Conservation (phyloP, 129 eudicot species). For the Centrapalus pauciflorus region DNA sequence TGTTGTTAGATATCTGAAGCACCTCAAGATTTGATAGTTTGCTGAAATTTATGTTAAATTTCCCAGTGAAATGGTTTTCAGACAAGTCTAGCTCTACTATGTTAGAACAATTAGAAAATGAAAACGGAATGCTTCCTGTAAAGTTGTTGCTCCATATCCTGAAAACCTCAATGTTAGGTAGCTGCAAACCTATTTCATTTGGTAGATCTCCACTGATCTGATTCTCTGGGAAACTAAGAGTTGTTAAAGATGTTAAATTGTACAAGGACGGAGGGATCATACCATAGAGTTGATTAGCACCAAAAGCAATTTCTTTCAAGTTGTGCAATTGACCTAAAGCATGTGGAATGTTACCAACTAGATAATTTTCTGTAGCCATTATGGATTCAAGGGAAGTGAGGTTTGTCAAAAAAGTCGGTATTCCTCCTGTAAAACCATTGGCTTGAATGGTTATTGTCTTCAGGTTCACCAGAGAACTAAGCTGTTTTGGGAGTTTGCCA, state of each 20-base stretch:
- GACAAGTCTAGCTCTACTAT: conserved; percentile 2
- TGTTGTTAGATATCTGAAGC: background rate
- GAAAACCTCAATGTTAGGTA: conserved; percentile 1
- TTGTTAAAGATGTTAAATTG: conserved; percentile 27
- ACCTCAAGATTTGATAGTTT: background rate
- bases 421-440: conserved; percentile 30
- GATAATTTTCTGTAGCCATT: conserved; percentile 8
- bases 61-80: conserved; percentile 28
- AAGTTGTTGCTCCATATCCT: conserved; percentile 13
- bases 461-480: conserved; percentile 31
- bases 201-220: conserved; percentile 27
- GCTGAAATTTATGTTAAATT: conserved; percentile 16
- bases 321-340: conserved; percentile 17
- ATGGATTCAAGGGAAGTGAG: conserved; percentile 29
- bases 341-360: conserved; percentile 31
- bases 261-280: conserved; percentile 34
- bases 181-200: conserved; percentile 18
- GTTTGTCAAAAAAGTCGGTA: conserved; percentile 37
- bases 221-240: conserved; percentile 22
- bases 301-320: background rate
- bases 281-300: conserved; percentile 24
- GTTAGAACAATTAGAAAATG: conserved; percentile 34
- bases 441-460: background rate
- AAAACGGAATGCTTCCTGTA: conserved; percentile 36
- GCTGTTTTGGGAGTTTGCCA: conserved; percentile 33